A percentile compares a stretch with the other conserved stretches of the same genome.
Conservation (phyloP, 176 grass and related monocot genomes). For the Leersia perrieri region DNA sequence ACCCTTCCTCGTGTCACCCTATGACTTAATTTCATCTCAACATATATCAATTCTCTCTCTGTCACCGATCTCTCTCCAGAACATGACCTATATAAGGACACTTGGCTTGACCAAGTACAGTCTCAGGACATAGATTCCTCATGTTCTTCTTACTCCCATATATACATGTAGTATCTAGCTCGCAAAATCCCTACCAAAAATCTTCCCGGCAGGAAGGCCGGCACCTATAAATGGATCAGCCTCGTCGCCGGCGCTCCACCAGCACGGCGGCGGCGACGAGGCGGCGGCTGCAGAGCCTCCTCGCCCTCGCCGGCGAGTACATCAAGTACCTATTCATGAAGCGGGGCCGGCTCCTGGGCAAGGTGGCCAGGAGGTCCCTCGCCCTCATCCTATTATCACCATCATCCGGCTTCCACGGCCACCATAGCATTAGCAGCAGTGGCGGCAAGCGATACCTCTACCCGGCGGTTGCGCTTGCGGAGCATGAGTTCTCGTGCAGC, state of each 20-base stretch:
- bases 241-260: not conserved
- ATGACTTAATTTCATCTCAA: conserved; percentile 35
- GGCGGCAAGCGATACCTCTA: not conserved
- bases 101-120: conserved; percentile 13
- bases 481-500: conserved; percentile 76
- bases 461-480: not conserved
- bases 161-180: not conserved
- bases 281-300: conserved; percentile 40
- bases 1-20: conserved; percentile 26
- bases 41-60: not conserved
- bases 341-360: conserved; percentile 42
- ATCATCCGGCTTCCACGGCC: not conserved
- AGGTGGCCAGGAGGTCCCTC: conserved; percentile 35
- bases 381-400: conserved; percentile 31
- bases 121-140: conserved; percentile 30
- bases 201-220: too few relatives aligned
- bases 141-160: not conserved
- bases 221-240: too few relatives aligned
- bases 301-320: conserved; percentile 38
- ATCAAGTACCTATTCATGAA: conserved; percentile 54
- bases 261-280: not conserved
- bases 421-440: conserved; percentile 14
- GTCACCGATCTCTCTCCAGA: not conserved
- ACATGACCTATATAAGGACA: conserved; percentile 23
- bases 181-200: conserved; percentile 32